Base-by-base conservation (phyloP, 108 stramenopile genomes). In the Conticribra weissflogii region DNA sequence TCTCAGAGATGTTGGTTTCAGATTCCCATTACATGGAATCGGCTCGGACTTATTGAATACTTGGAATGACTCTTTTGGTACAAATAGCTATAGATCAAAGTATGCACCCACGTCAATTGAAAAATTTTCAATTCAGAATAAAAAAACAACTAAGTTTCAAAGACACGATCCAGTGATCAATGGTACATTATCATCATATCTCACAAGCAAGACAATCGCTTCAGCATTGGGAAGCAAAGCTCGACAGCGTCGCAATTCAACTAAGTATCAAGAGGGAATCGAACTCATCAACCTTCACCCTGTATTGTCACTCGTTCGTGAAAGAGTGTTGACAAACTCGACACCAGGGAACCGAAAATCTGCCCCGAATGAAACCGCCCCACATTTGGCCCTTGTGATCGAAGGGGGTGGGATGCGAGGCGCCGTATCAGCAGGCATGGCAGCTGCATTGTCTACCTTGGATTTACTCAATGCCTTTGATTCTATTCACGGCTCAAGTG, bases 321-420 rank as follows among this genome's bases (percentile, higher is more conserved):
- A 77, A 41, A 69, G 81, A 19, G 81, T 78, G 2, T 28, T 28
- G 28, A 54, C 76, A 12, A 81, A 81, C 18, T 81, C 81, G 18
- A 81, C 63, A 18, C 81, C 81, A 25, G 81, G 81, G 53, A 36
- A 61, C 52, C 70, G 81, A 2, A 63, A 49, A 8, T 48, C 54
- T 2, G 54, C 57, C 36, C 19, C 52, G 2, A 22, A 16, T 25
- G 54, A 27, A 22, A 63, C 64, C 52, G 52, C 21, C 29, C 54
- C 75, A 8, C 81, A 81, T 29, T 71, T 81, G 0, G 81, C 81
- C 9, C 59, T 81, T 55, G 81, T 67, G 14, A 81, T 83, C 48
- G 83, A 83, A 29, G 83, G 83, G 5, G 83, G 83, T 4, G 83
- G 83, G 0, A 83, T 83, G 83, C 66, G 83, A 46, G 83, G 83